Percentiles rank a stretch among this genome's conserved stretches.
phyloP scores from a whole-genome alignment of 2,329 filamentous ascomycete genomes.

The Ophiostoma quercus region DNA sequence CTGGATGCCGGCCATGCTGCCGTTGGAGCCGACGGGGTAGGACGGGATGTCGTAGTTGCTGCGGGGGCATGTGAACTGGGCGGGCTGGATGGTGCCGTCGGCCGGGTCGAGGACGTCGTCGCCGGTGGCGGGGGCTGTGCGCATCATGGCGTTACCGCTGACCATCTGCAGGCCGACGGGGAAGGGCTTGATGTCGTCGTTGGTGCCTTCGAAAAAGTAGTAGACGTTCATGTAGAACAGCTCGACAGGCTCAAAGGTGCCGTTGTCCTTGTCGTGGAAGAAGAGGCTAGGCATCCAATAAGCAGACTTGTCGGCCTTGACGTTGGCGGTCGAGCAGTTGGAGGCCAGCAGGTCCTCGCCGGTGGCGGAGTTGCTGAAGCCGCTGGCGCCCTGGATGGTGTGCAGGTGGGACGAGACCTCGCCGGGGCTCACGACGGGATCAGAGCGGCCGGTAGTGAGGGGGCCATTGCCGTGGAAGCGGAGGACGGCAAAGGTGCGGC shows the following conservation, averaged over 20 bases:
- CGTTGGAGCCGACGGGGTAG: conserved; percentile 52
- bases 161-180: conserved; percentile 67
- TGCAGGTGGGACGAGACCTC: conserved; percentile 58
- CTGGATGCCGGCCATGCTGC: conserved; percentile 49
- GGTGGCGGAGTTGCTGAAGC: conserved; percentile 57
- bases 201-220: conserved; percentile 64
- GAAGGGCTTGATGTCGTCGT: conserved; percentile 64
- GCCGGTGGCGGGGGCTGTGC: conserved; percentile 52
- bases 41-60: conserved; percentile 44
- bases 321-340: conserved; percentile 64
- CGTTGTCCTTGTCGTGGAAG: conserved; percentile 59
- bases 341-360: conserved; percentile 56
- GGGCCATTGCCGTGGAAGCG: conserved; percentile 63
- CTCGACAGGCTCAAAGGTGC: conserved; percentile 59
- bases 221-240: conserved; percentile 71
- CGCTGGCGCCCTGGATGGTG: conserved; percentile 64
- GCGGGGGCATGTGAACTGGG: conserved; percentile 59
- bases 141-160: conserved; percentile 56
- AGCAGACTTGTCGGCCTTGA: conserved; percentile 64
- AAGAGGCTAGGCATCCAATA: conserved; percentile 74
- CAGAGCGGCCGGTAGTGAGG: conserved; percentile 55
- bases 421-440: conserved; percentile 65
- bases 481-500: conserved; percentile 60
- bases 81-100: conserved; percentile 48
- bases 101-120: conserved; percentile 47